Percentiles rank a stretch among this genome's conserved stretches.
Conservation (phyloP, 345 rosid species). For the Microcos paniculata region DNA sequence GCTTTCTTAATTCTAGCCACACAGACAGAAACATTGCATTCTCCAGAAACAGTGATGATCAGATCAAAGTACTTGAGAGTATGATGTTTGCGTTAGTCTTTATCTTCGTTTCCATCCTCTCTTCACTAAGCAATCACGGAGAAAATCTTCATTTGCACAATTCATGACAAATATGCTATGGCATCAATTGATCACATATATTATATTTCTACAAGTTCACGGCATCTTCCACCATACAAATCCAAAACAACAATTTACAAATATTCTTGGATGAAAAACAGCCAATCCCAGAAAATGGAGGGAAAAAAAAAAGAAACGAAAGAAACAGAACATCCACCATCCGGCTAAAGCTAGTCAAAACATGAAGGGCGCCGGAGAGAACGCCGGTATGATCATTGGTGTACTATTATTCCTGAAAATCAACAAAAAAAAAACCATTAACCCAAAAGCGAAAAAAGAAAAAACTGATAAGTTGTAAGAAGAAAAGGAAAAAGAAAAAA, state of each 20-base stretch:
- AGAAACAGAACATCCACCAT: neutral
- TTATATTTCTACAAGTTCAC: neutral
- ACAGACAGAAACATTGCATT: neutral
- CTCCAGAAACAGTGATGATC: too few relatives aligned
- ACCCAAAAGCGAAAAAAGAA: neutral
- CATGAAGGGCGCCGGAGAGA: slow-evolving; percentile 38
- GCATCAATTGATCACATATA: too few relatives aligned
- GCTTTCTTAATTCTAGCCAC: neutral
- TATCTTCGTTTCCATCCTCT: neutral
- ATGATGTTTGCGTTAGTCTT: neutral
- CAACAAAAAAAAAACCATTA: neutral
- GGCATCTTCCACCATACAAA: neutral
- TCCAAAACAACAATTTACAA: neutral
- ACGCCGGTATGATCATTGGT: slow-evolving; percentile 25
- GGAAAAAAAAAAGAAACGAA: too few relatives aligned
- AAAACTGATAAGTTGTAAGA: neutral
- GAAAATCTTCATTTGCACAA: neutral
- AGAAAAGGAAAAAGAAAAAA: too few relatives aligned
- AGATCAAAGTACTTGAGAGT: neutral
- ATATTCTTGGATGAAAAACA: neutral
- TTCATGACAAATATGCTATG: neutral
- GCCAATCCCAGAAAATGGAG: neutral
- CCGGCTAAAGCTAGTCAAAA: slow-evolving; percentile 16
- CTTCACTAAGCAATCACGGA: neutral
- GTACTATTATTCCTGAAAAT: slow-evolving; percentile 20